Percentiles rank a stretch among this genome's conserved stretches.
Evolutionary conservation across 169 alveolate genomes (phyloP).

Genomic region (Plasmodium inui): DNA sequence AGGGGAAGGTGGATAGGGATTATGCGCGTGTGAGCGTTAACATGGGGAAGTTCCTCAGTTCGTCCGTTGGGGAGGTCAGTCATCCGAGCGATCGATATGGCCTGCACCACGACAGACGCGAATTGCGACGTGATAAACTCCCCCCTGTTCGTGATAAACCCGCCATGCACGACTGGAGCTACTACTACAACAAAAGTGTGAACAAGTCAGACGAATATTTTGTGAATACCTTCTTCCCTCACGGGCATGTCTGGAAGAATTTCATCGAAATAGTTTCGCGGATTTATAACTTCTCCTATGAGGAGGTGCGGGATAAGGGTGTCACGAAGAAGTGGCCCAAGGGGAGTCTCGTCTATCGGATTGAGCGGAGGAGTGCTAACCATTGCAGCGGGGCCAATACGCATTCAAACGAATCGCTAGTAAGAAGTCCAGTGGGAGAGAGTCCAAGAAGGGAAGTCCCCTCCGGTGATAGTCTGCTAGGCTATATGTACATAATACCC

Average conservation of each 20-base stretch:
- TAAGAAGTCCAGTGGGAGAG: not conserved
- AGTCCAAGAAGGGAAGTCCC: not conserved
- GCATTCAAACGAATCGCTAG: not conserved
- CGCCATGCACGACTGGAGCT: conserved; percentile 40
- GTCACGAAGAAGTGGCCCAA: conserved; percentile 14
- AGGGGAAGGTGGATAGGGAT: conserved; percentile 21
- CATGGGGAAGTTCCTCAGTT: conserved; percentile 6
- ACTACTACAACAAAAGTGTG: conserved; percentile 25
- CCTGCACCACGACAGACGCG: not conserved
- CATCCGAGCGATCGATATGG: not conserved
- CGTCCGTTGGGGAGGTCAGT: not conserved
- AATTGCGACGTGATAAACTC: not conserved
- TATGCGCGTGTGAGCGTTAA: not conserved
- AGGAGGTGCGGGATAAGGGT: not conserved
- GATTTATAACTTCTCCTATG: conserved; percentile 51
- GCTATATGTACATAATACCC: conserved; percentile 69
- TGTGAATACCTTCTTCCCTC: conserved; percentile 59
- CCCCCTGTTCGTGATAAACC: not conserved
- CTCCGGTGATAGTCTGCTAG: not conserved
- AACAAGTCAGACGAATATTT: conserved; percentile 57
- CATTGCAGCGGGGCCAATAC: not conserved
- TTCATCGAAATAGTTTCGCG: conserved; percentile 28
- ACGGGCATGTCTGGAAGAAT: conserved; percentile 1
- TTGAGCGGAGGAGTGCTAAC: not conserved
- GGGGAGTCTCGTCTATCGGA: conserved; percentile 8